These are phyloP conservation scores for Boletus bicolor DNA, from an alignment of 768 basidiomycete species.

Conservation along the genomic window DNA sequence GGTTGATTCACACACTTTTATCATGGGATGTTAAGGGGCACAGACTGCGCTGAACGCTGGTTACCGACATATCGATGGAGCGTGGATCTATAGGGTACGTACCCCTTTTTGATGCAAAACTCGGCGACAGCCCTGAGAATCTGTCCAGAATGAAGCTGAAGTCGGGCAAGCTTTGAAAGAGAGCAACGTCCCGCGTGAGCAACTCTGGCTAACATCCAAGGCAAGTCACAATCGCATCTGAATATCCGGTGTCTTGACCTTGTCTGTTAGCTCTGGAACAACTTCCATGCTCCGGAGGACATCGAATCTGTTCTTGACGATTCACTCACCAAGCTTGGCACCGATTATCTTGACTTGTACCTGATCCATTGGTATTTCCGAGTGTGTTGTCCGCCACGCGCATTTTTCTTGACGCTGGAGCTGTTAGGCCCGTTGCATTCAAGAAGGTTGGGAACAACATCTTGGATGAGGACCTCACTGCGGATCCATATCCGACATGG, in stretches of 20 bases:
- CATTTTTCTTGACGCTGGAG: not conserved
- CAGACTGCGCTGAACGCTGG: conserved; percentile 59
- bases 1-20: not conserved
- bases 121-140: conserved; percentile 3
- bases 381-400: not conserved
- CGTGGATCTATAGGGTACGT: conserved; percentile 64
- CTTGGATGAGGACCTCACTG: conserved; percentile 55
- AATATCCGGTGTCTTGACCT: not conserved
- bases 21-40: not conserved
- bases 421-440: conserved; percentile 61
- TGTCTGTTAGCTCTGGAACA: conserved; percentile 61
- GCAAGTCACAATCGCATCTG: conserved; percentile 14
- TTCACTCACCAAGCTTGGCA: conserved; percentile 55
- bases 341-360: conserved; percentile 76
- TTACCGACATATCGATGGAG: conserved; percentile 72
- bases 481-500: conserved; percentile 77
- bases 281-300: conserved; percentile 70
- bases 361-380: conserved; percentile 68
- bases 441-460: conserved; percentile 49
- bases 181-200: conserved; percentile 56
- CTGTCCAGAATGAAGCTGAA: conserved; percentile 61
- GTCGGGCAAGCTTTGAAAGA: conserved; percentile 60
- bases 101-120: not conserved
- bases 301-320: conserved; percentile 67
- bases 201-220: conserved; percentile 69